Evolutionary conservation across 2,329 filamentous ascomycete genomes (phyloP).

Genomic region (Hymenoscyphus infarciens): DNA sequence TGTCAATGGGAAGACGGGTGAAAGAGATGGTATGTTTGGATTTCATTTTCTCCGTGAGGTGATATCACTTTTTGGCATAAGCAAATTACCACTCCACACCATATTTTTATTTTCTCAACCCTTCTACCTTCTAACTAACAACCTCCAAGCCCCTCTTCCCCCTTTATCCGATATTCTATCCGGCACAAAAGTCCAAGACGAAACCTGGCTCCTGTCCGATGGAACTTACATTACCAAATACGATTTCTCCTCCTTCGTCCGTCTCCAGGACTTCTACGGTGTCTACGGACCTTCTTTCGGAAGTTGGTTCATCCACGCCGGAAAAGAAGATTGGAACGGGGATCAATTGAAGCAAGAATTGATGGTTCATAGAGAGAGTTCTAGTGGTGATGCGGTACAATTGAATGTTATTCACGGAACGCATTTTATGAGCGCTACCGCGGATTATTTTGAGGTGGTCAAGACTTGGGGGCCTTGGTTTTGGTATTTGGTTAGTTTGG

Average conservation of each 20-base stretch:
- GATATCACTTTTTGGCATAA: too few relatives aligned
- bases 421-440: slow-evolving; percentile 40
- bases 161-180: slow-evolving; percentile 41
- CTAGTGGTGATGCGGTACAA: slow-evolving; percentile 49
- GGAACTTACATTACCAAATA: slow-evolving; percentile 43
- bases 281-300: slow-evolving; percentile 48
- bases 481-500: slow-evolving; percentile 37
- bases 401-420: slow-evolving; percentile 54
- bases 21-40: slow-evolving; percentile 40
- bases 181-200: slow-evolving; percentile 49
- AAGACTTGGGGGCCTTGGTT: slow-evolving; percentile 45
- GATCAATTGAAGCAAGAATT: slow-evolving; percentile 51
- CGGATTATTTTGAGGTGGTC: slow-evolving; percentile 38
- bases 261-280: slow-evolving; percentile 44
- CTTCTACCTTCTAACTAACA: background rate
- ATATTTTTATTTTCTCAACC: too few relatives aligned
- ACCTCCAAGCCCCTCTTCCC: slow-evolving; percentile 35
- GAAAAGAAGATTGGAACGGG: slow-evolving; percentile 51
- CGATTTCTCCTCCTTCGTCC: slow-evolving; percentile 41
- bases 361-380: slow-evolving; percentile 48
- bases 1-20: slow-evolving; percentile 42
- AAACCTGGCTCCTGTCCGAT: slow-evolving; percentile 48
- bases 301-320: slow-evolving; percentile 49
- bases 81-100: too few relatives aligned
- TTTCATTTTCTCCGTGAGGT: background rate